A percentile compares a stretch with the other conserved stretches of the same genome.
Conservation (phyloP, 148 eudicot genomes). For the Dianthus caryophyllus region DNA sequence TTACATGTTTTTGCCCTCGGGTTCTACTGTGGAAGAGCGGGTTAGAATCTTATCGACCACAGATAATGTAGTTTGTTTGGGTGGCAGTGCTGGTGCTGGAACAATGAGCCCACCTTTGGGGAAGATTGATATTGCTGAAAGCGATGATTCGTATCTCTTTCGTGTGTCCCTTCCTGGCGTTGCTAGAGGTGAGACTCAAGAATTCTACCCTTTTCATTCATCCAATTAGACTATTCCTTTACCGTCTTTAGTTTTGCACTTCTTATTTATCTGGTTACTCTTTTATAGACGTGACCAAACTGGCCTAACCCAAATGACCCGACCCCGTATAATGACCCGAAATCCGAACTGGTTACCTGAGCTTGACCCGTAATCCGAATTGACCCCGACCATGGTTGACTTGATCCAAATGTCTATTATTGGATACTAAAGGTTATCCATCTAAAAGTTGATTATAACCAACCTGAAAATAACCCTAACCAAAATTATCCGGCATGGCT, state of each 20-base stretch:
- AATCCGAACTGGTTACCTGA: no score
- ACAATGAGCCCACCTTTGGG: slow-evolving; percentile 52
- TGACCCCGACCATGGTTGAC: no score
- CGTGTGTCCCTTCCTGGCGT: slow-evolving; percentile 80
- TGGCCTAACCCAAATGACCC: no score
- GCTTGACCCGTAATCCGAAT: no score
- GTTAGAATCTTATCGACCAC: slow-evolving; percentile 36
- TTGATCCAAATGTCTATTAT: no score
- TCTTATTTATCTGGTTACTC: not conserved
- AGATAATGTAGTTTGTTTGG: slow-evolving; percentile 38
- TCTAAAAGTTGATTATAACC: no score
- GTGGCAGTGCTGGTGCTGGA: slow-evolving; percentile 66
- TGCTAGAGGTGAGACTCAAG: slow-evolving; percentile 39
- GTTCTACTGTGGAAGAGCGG: slow-evolving; percentile 40
- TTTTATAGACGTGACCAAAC: no score
- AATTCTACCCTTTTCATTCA: slow-evolving; percentile 3
- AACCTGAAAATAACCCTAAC: no score
- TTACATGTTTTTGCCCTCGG: slow-evolving; percentile 40
- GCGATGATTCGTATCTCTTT: slow-evolving; percentile 47
- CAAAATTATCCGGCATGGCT: no score
- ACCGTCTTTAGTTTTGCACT: not conserved
- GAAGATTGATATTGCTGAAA: slow-evolving; percentile 49
- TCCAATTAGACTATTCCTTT: not conserved
- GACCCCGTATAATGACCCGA: no score
- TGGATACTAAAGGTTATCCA: no score